Evolutionary conservation across 176 grass and related monocot genomes (phyloP).

Genomic region (Hordeum marinum): DNA sequence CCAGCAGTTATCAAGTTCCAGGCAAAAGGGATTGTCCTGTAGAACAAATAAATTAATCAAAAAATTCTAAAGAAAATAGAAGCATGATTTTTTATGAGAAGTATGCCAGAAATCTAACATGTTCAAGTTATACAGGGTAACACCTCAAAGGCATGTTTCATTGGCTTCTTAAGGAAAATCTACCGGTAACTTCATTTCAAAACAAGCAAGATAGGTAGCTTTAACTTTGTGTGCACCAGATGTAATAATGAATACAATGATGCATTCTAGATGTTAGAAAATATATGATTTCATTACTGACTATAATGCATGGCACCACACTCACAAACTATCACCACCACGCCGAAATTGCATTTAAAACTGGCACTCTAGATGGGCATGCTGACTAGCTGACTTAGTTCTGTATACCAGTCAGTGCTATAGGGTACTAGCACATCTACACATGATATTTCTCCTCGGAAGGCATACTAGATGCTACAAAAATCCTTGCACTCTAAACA

Average conservation of each 20-base stretch:
- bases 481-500: neutral
- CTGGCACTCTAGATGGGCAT: neutral
- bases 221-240: neutral
- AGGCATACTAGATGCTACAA: neutral
- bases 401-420: neutral
- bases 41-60: conserved; percentile 14
- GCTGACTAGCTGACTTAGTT: neutral
- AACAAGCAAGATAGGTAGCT: neutral
- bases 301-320: neutral
- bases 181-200: neutral
- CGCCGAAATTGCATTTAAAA: neutral
- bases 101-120: neutral
- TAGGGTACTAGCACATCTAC: neutral
- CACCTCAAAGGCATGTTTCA: neutral
- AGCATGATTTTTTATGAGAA: neutral
- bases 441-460: neutral
- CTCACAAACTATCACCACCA: neutral
- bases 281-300: neutral
- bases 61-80: neutral
- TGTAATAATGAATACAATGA: neutral
- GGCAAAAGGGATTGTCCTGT: conserved; percentile 85
- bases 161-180: neutral
- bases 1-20: conserved; percentile 97
- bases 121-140: neutral
- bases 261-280: neutral